Evolutionary conservation across 176 grass and related monocot genomes (phyloP).

Genomic region (Oryza australiensis): DNA sequence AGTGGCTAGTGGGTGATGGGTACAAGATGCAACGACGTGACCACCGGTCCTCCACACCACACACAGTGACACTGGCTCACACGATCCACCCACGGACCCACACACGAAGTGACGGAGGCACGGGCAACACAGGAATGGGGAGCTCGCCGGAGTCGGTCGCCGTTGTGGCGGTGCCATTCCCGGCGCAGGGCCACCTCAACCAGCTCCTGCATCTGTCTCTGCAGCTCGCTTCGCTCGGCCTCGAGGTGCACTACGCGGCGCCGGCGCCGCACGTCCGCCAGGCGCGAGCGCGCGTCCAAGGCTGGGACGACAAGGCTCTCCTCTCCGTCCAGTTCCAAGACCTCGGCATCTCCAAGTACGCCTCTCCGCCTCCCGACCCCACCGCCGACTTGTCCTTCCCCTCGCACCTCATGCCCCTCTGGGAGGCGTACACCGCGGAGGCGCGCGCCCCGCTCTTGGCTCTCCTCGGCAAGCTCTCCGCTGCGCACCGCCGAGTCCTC

Average conservation of each 20-base stretch:
- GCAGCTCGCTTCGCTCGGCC: slow-evolving; percentile 41
- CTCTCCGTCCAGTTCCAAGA: slow-evolving; percentile 42
- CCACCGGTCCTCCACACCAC: too few relatives aligned
- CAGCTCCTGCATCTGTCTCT: slow-evolving; percentile 71
- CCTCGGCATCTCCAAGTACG: slow-evolving; percentile 41
- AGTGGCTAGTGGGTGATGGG: too few relatives aligned
- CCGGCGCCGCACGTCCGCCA: slow-evolving; percentile 40
- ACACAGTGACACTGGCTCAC: too few relatives aligned
- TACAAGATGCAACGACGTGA: too few relatives aligned
- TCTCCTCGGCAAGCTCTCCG: slow-evolving; percentile 31
- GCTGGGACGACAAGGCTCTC: neutral
- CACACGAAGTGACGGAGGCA: too few relatives aligned
- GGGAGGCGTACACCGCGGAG: neutral
- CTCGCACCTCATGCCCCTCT: slow-evolving; percentile 41
- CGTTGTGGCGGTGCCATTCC: slow-evolving; percentile 60
- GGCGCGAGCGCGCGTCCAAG: slow-evolving; percentile 32
- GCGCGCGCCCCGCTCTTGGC: slow-evolving; percentile 26
- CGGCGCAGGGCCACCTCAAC: slow-evolving; percentile 83
- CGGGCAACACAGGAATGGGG: neutral
- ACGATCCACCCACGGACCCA: too few relatives aligned
- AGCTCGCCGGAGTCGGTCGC: neutral
- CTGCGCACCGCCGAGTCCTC: slow-evolving; percentile 34
- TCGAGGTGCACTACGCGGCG: slow-evolving; percentile 59
- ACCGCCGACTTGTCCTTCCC: slow-evolving; percentile 35
- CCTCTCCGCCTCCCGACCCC: slow-evolving; percentile 41